These are phyloP conservation scores for Thalassiosira oceanica DNA, from an alignment of 352 stramenopile genomes.

Conservation along the genomic window DNA sequence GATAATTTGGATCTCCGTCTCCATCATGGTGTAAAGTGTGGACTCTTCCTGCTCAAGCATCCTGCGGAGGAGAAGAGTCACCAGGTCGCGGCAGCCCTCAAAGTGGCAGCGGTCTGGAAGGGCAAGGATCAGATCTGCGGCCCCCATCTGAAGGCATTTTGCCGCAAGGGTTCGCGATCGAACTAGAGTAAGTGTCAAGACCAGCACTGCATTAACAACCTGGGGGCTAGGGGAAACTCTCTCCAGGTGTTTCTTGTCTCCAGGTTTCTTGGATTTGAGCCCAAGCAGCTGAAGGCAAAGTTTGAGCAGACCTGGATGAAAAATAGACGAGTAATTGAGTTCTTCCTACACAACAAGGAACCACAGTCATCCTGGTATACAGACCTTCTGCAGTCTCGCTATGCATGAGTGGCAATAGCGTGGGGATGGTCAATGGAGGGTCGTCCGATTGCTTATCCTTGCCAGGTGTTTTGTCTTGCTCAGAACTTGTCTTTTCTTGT, in stretches of 20 bases:
- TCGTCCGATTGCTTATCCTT: too few species aligned
- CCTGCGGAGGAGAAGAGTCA: slow-evolving; percentile 70
- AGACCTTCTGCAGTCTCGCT: slow-evolving; percentile 42
- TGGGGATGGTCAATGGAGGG: slow-evolving; percentile 53
- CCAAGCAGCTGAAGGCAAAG: slow-evolving; percentile 71
- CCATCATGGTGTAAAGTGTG: slow-evolving; percentile 77
- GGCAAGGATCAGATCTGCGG: slow-evolving; percentile 67
- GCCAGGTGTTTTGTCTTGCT: too few species aligned
- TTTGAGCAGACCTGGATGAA: too few species aligned
- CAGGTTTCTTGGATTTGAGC: slow-evolving; percentile 34
- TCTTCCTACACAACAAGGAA: too few species aligned
- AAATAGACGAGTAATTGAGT: too few species aligned
- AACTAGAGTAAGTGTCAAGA: slow-evolving; percentile 67
- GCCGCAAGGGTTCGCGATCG: slow-evolving; percentile 56
- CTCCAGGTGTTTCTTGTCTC: slow-evolving; percentile 31
- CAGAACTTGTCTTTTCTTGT: too few species aligned
- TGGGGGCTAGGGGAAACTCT: slow-evolving; percentile 44
- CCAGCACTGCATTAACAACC: slow-evolving; percentile 61
- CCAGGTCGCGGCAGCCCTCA: slow-evolving; percentile 47
- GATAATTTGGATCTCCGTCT: slow-evolving; percentile 72
- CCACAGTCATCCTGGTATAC: too few species aligned
- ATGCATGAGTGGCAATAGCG: slow-evolving; percentile 68
- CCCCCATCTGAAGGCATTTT: slow-evolving; percentile 65
- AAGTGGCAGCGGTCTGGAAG: slow-evolving; percentile 61
- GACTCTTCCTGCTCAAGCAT: slow-evolving; percentile 79